Conservation (phyloP, 768 basidiomycete genomes). For the Mycena epipterygia region DNA sequence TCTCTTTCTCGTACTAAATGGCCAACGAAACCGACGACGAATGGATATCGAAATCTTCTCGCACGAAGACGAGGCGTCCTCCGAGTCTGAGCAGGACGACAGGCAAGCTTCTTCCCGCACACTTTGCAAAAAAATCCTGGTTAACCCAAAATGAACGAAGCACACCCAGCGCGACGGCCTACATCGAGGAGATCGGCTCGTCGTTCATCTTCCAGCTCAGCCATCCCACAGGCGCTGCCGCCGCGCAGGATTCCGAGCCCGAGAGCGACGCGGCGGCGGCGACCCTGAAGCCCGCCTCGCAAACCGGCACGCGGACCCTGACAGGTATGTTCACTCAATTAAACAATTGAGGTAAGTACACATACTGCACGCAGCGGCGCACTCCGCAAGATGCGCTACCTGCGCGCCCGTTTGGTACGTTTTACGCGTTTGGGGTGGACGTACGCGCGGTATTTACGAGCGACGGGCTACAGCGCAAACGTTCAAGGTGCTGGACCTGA, state of each 20-base stretch:
- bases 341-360: too few relatives aligned
- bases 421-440: neutral
- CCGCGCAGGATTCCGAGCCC: neutral
- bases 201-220: slow-evolving; percentile 33
- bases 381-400: slow-evolving; percentile 46
- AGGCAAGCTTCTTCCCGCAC: neutral
- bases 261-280: neutral
- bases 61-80: too few relatives aligned
- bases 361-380: too few relatives aligned
- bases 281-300: slow-evolving; percentile 7
- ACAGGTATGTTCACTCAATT: too few relatives aligned
- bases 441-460: neutral
- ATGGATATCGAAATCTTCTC: slow-evolving; percentile 5
- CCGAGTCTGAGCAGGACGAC: neutral
- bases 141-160: neutral
- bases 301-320: slow-evolving; percentile 19
- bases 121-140: neutral
- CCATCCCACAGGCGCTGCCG: neutral
- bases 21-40: neutral
- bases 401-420: slow-evolving; percentile 59
- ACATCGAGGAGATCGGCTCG: slow-evolving; percentile 34
- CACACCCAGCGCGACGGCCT: slow-evolving; percentile 18
- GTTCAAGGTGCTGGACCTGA: neutral
- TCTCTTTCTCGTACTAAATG: too few relatives aligned
- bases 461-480: neutral